Base-by-base conservation (phyloP, 345 rosid species). In the Brassica rapa region DNA sequence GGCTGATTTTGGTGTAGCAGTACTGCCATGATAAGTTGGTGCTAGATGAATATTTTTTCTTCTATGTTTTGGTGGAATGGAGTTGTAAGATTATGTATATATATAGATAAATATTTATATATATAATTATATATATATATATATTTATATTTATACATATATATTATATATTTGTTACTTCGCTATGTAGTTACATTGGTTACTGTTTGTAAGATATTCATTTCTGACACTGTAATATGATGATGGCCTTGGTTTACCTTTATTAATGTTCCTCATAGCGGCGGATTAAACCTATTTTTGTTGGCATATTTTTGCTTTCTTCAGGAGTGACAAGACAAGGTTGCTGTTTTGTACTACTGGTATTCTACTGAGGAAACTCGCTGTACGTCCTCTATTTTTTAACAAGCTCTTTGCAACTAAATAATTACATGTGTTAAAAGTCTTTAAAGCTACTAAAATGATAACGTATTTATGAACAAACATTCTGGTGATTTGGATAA, bases 341-440 rank as follows among this genome's bases (percentile, higher is more conserved):
- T 94, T 94, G 77, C 92, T 92, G 16, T 94, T 92, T 80, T 94
- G 97, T 77, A 94, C 98, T 32, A 94, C 97, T 1, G 98, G 98
- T 63, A 94, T 92, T 83, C 93, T 94, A 73, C 73, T 94, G 81
- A 90, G 98, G 83, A 92, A 84, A 82, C 88, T 94, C 59, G 88
- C 84, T 82, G 98, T 94, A 92, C 5, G 86, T 43, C 73, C 43
- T 35, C 71, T 39, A 19, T 29, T 56, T 74, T 53, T 11, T 37
- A 53, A 43, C 41, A 37, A 39, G 35, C 68, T 24, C 43, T 56
- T 72, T 19, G 57, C 72, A 55, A 71, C 51, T 8, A 53, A 30
- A 24, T 66, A 43, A 19, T 37, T 56, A 8, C 11, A 53, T 46
- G 2, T 25, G 27, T 33, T 35, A 4, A 25, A 53, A 53, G 76